Evolutionary conservation across 2,329 filamentous ascomycete genomes (phyloP), one percentile per base, ranked within the genome.

Genomic region (Fusarium austroafricanum): DNA sequence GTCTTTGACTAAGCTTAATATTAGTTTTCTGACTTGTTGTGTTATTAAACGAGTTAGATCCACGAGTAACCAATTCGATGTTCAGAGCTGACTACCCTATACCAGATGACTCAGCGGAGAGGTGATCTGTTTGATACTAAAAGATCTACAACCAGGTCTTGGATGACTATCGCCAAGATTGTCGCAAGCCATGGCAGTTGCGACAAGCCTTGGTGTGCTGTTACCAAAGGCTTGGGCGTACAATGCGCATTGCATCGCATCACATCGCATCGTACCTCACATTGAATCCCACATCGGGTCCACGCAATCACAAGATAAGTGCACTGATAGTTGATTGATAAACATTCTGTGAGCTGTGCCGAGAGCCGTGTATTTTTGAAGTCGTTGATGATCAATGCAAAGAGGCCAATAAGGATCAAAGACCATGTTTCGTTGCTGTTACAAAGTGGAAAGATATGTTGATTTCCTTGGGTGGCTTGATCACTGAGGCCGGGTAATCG

Each of bases 371-470:
- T 51, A 37, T 39, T 38, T 38, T 38, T 33, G 31, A 60, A 21
- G 31, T 11, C 29, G 45, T 61, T 31, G 58, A 60, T 33, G 42
- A 56, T 56, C 42, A 28, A 26, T 40, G 35, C 15, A 3, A 21
- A 42, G 14, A 40, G 33, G 17, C 60, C 50, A 63, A 63, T 63
- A 6, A 57, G 31, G 10, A 28, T 18, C 3, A 9, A 40, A 21
- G 23, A 7, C 26, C 49, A 62, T 44, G 59, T 62, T 62, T 62
- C 59, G 59, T 62, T 37, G 23, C 38, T 26, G 59, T 62, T 62
- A 56, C 59, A 61, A 57, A 60, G 49, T 55, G 39, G 55, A 31
- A 55, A 39, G 43, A 28, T 44, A 39, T 59, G 58, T 17, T 31
- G 29, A 42, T 31, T 33, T 55, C 39, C 18, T 57, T 55, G 39